Evolutionary conservation across 148 eudicot genomes (phyloP).

Genomic region (Silene conica): DNA sequence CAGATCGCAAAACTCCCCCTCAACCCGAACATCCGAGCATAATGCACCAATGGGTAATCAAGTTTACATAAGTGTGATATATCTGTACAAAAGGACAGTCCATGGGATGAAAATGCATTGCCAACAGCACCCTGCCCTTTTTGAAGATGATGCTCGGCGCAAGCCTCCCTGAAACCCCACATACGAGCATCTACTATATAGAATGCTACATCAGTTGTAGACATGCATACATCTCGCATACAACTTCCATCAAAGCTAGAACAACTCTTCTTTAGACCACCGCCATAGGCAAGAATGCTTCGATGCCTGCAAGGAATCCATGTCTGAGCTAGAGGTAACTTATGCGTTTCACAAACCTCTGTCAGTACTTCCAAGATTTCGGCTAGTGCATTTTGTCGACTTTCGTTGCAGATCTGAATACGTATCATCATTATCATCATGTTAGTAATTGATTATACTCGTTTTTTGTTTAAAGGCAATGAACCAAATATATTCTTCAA

Average conservation of each 20-base stretch:
- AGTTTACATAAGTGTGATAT: constrained; percentile 63
- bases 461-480: neutral
- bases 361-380: constrained; percentile 83
- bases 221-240: constrained; percentile 89
- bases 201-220: constrained; percentile 82
- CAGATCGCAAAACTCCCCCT: constrained; percentile 75
- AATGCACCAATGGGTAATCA: constrained; percentile 91
- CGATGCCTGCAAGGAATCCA: constrained; percentile 95
- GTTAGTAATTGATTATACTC: neutral
- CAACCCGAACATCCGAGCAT: constrained; percentile 86
- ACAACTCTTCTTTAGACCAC: constrained; percentile 78
- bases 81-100: constrained; percentile 66
- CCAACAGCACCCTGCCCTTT: constrained; percentile 95
- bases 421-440: constrained; percentile 17
- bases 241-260: constrained; percentile 92
- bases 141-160: constrained; percentile 89
- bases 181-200: constrained; percentile 82
- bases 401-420: constrained; percentile 79
- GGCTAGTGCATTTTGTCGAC: constrained; percentile 86
- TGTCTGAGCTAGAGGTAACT: constrained; percentile 90
- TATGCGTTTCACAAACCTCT: constrained; percentile 76
- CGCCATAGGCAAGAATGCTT: constrained; percentile 73
- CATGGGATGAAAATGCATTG: constrained; percentile 59
- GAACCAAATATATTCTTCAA: no score
- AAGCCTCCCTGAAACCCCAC: constrained; percentile 96